Base-by-base conservation (phyloP, 495 filamentous ascomycete species). In the Penicillium bialowiezense region DNA sequence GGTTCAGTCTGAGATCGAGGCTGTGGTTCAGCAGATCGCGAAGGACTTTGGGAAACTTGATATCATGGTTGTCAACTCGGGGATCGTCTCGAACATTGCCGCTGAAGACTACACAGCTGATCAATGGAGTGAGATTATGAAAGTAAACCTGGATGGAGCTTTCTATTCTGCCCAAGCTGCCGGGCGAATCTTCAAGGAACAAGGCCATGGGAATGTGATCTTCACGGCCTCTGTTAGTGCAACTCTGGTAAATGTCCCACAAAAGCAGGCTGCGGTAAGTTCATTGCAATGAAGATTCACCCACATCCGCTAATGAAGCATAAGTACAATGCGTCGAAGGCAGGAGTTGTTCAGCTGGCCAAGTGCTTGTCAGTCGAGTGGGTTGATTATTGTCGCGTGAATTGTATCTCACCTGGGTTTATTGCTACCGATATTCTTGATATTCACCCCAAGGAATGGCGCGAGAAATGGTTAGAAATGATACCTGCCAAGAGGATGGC, bases 31-130 rank as follows among this genome's bases (percentile, higher is more conserved):
- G 51, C 54, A 74, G 29, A 76, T 83, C 37, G 75, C 84, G 14
- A 48, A 62, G 33, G 86, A 89, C 9, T 88, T 90, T 65, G 80
- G 79, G 17, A 76, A 78, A 4, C 78, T 91, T 3, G 88, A 91
- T 59, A 76, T 90, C 56, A 86, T 91, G 55, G 80, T 91, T 32
- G 85, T 83, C 9, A 91, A 91, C 58, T 83, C 85, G 5, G 88
- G 88, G 5, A 83, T 90, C 36, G 68, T 75, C 3, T 85, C 58
- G 7, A 55, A 43, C 13, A 38, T 65, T n/a, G 45, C 65, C 0
- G 69, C 67, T 1, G 69, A 71, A 23, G 71, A 74, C 14, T 71
- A 68, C 44, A 66, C 63, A 0, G 4, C 55, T 2, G 54, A 58
- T 3, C 55, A 64, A 34, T 70, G 65, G 64, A 62, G 61, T 10